phyloP scores from a whole-genome alignment of 805 yeast species.

The Tetrapisispora fleetii region DNA sequence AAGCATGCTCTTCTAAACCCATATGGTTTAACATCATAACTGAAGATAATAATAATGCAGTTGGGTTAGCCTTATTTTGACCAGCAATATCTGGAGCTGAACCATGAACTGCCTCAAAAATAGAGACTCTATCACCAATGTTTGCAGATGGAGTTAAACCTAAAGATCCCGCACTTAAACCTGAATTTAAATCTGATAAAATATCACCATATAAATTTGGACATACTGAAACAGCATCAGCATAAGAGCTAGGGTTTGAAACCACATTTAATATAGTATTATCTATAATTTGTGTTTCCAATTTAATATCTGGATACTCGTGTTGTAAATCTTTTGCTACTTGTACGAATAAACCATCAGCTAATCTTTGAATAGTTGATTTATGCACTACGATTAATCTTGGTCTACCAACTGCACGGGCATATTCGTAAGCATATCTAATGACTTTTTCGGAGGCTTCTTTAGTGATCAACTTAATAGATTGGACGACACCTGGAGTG shows the following conservation, averaged over 20 bases:
- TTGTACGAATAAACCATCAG: constrained; percentile 93
- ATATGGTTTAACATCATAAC: constrained; percentile 99
- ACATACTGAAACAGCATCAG: constrained; percentile 87
- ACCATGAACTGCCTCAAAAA: constrained; percentile 99
- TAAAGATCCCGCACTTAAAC: constrained; percentile 89
- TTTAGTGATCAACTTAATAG: constrained; percentile 92
- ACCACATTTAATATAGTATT: constrained; percentile 89
- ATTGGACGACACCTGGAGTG: constrained; percentile 97
- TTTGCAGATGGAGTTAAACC: constrained; percentile 99
- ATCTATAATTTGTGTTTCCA: constrained; percentile 84
- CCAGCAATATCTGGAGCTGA: constrained; percentile 99
- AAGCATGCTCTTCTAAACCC: constrained; percentile 77
- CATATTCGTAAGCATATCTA: constrained; percentile 95
- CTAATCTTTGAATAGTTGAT: constrained; percentile 95
- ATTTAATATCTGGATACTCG: constrained; percentile 83
- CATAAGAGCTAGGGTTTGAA: constrained; percentile 75
- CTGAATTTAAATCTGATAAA: constrained; percentile 94
- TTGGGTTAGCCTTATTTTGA: constrained; percentile 97
- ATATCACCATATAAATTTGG: constrained; percentile 99
- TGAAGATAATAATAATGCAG: constrained; percentile 89
- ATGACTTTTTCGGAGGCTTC: constrained; percentile 95
- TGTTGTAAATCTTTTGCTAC: constrained; percentile 82
- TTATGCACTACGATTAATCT: constrained; percentile 93
- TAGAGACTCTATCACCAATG: constrained; percentile 97
- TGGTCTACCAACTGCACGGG: constrained; percentile 76